These are phyloP conservation scores for Silybum marianum DNA, from an alignment of 129 eudicot genomes.

Conservation along the genomic window DNA sequence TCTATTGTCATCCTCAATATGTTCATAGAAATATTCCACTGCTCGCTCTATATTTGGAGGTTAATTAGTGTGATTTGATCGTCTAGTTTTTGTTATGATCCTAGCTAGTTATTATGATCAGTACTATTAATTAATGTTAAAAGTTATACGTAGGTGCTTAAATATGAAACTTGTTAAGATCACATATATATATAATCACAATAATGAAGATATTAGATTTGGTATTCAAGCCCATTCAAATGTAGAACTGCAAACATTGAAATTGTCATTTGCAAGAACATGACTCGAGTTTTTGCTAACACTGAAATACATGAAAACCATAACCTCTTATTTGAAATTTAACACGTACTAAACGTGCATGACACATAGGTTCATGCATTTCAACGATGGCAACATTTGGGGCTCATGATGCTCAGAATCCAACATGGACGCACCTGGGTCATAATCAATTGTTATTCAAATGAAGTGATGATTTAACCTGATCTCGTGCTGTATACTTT, in stretches of 20 bases:
- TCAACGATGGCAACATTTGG: neutral
- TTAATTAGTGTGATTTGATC: neutral
- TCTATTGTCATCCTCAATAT: too few relatives aligned
- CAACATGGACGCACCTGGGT: neutral
- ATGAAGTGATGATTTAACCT: neutral
- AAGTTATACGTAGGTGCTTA: neutral
- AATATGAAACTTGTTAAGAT: neutral
- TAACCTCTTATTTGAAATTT: neutral
- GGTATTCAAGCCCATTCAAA: too few relatives aligned
- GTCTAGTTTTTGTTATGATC: neutral
- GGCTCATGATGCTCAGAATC: neutral
- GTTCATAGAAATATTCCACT: too few relatives aligned
- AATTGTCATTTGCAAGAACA: too few relatives aligned
- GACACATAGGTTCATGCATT: too few relatives aligned
- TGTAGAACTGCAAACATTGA: neutral
- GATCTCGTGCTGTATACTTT: neutral
- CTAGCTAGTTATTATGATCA: neutral
- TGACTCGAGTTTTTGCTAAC: neutral
- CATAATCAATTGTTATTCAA: neutral
- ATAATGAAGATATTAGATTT: too few relatives aligned
- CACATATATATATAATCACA: neutral
- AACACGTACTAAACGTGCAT: neutral
- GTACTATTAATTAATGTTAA: neutral
- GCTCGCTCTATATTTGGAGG: neutral
- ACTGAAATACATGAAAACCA: neutral